A percentile compares a stretch with the other conserved stretches of the same genome.
phyloP scores from a whole-genome alignment of 495 filamentous ascomycete species.

The Aspergillus indologenus region DNA sequence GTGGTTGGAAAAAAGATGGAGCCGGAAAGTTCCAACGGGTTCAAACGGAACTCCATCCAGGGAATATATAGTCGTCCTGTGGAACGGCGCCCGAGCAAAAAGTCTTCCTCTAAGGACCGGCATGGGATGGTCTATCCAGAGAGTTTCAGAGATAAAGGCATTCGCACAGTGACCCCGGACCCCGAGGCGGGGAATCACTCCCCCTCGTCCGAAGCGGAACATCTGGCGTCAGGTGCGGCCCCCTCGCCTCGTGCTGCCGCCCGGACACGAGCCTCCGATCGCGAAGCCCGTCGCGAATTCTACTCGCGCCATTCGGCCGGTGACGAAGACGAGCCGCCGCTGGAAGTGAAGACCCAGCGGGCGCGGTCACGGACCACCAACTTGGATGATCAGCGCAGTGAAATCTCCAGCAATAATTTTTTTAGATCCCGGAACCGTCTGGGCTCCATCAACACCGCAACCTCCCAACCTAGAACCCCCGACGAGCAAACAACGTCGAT shows the following conservation, averaged over 20 bases:
- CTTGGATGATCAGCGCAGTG: slow-evolving; percentile 46
- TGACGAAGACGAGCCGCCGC: slow-evolving; percentile 34
- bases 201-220: slow-evolving; percentile 40
- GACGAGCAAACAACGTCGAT: slow-evolving; percentile 42
- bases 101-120: slow-evolving; percentile 51
- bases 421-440: slow-evolving; percentile 40
- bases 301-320: slow-evolving; percentile 28
- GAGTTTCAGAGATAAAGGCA: slow-evolving; percentile 46
- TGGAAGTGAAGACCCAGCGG: slow-evolving; percentile 36
- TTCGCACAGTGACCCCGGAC: slow-evolving; percentile 50
- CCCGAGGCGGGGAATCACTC: slow-evolving; percentile 36
- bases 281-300: slow-evolving; percentile 29
- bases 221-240: slow-evolving; percentile 34
- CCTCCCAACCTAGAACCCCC: slow-evolving; percentile 31
- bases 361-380: slow-evolving; percentile 50
- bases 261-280: slow-evolving; percentile 33
- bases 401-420: slow-evolving; percentile 37
- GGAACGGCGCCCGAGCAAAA: slow-evolving; percentile 51
- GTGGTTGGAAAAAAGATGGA: slow-evolving; percentile 37
- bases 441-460: slow-evolving; percentile 43
- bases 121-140: slow-evolving; percentile 54
- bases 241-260: slow-evolving; percentile 43
- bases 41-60: slow-evolving; percentile 43
- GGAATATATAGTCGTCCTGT: slow-evolving; percentile 43
- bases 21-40: slow-evolving; percentile 42